These are phyloP conservation scores for Colletotrichum abscissum DNA, from an alignment of 2,329 filamentous ascomycete genomes.

Conservation along the genomic window DNA sequence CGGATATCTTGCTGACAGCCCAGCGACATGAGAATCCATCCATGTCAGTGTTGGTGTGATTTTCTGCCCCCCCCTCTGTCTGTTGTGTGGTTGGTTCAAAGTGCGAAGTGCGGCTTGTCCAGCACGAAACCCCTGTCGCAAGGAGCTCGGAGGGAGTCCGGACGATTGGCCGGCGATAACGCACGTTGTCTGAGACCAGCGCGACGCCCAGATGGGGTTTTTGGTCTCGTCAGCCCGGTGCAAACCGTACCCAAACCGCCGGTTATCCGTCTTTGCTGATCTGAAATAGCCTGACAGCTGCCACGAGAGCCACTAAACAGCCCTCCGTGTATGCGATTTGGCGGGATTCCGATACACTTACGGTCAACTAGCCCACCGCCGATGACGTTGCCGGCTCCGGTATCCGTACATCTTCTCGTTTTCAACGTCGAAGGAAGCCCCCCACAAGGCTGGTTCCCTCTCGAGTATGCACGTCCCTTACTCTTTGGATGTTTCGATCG, in stretches of 20 bases:
- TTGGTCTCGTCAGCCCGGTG: not conserved
- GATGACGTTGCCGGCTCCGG: slow-evolving; percentile 25
- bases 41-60: not conserved
- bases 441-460: not conserved
- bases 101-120: not conserved
- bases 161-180: slow-evolving; percentile 31
- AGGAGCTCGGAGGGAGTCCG: slow-evolving; percentile 11
- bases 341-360: slow-evolving; percentile 26
- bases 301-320: slow-evolving; percentile 16
- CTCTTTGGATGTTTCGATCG: not conserved
- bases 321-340: slow-evolving; percentile 28
- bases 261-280: not conserved
- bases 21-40: not conserved
- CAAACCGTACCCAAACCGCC: not conserved
- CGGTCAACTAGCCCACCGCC: not conserved
- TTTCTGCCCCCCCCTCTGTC: not conserved
- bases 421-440: not conserved
- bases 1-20: not conserved
- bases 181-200: slow-evolving; percentile 18
- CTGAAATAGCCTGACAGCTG: slow-evolving; percentile 13
- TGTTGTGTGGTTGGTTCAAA: not conserved
- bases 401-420: not conserved
- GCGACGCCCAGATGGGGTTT: slow-evolving; percentile 18
- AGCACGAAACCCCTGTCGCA: slow-evolving; percentile 17
- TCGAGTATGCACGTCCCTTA: slow-evolving; percentile 20